Percentiles rank a stretch among this genome's conserved stretches.
Evolutionary conservation across 148 eudicot genomes (phyloP).

Genomic region (Tetragonia tetragonoides): DNA sequence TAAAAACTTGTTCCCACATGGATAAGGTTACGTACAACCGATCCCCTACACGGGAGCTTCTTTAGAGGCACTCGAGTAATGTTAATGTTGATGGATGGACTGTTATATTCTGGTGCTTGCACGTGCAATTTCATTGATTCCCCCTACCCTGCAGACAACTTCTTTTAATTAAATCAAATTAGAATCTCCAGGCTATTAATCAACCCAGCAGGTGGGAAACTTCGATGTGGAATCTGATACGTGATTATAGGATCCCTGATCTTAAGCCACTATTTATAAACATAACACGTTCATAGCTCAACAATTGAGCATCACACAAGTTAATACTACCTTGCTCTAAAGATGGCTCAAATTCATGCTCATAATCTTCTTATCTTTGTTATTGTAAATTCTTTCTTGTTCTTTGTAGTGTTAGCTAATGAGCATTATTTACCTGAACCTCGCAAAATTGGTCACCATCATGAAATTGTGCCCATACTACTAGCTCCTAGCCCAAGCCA

Average conservation of each 20-base stretch:
- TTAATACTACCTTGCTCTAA: not conserved
- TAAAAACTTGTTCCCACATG: no score
- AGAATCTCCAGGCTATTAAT: not conserved
- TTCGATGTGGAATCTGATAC: constrained; percentile 3
- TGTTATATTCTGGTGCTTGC: constrained; percentile 3
- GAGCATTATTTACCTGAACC: not conserved
- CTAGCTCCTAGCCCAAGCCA: constrained; percentile 24
- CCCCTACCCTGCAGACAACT: constrained; percentile 29
- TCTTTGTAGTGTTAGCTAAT: constrained; percentile 14
- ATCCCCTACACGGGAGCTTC: no score
- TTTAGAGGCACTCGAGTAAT: no score
- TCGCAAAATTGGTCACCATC: constrained; percentile 17
- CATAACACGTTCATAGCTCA: not conserved
- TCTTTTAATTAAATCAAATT: not conserved
- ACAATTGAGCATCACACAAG: not conserved
- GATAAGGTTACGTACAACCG: no score
- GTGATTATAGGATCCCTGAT: constrained; percentile 5
- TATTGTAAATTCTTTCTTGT: constrained; percentile 18
- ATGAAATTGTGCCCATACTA: constrained; percentile 8
- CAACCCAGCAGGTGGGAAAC: not conserved
- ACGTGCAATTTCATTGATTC: constrained; percentile 37
- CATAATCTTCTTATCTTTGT: constrained; percentile 3
- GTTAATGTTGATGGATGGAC: no score
- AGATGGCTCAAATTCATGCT: not conserved
- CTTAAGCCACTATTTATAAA: not conserved